Evolutionary conservation across 2,329 filamentous ascomycete species (phyloP), one percentile per base, ranked within the genome.

Genomic region (Cladophialophora chaetospira): DNA sequence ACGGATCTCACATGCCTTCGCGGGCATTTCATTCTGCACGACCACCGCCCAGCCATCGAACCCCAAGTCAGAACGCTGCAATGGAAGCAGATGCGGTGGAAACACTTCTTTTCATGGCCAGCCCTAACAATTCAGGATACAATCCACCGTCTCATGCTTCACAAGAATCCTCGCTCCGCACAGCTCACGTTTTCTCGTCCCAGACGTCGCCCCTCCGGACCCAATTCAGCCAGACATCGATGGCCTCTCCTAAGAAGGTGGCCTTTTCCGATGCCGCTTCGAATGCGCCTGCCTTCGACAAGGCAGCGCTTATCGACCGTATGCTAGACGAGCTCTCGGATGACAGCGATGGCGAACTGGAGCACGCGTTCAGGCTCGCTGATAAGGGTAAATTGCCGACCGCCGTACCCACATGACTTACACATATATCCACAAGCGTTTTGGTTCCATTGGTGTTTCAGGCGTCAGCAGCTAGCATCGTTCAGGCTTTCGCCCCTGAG

Each of bases 41-140:
- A 45, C 65, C 47, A 38, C 60, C 49, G 53, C 64, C 53, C 55
- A 69, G 63, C 53, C 69, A 61, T 51, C 66, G 71, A 44, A 73
- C 72, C 0, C 71, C 73, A 4, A 73, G 72, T 43, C 73, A 76
- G 58, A 77, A 71, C 49, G 73, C 74, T 13, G 70, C 72, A 1
- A 77, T 78, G 73, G 77, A 79, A 60, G 73, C 77, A 58, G 77
- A 79, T 57, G 77, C 77, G 9, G 77, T 79, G n/a, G 77, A 79
- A 65, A 78, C 76, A 0, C 64, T 79, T 8, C 65, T 79, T 6
- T 78, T 78, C 65, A 78, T 79, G 77, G 77, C 75, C 36, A 79
- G 77, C 52, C 77, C 77, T 1, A 75, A 73, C 28, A 76, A 78
- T 52, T 77, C 76, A 4, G 73, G 73, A 1, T 76, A 61, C 58